Evolutionary conservation across 768 basidiomycete species (phyloP).

Genomic region (Suillus tomentosus): DNA sequence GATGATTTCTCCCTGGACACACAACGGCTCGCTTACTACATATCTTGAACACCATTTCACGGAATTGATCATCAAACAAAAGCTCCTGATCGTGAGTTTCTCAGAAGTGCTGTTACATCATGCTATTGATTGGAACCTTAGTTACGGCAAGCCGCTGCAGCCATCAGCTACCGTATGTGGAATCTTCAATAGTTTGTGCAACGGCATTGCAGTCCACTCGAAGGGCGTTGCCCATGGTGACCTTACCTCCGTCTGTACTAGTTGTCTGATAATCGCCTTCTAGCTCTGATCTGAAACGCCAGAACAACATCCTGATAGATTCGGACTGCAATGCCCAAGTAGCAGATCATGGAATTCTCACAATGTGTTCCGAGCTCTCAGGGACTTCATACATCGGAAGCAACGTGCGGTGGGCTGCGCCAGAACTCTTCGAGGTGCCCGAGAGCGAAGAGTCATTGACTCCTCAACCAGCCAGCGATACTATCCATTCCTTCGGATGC

Average conservation of each 20-base stretch:
- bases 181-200: background rate
- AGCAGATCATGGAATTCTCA: slow-evolving; percentile 40
- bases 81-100: slow-evolving; percentile 20
- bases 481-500: slow-evolving; percentile 34
- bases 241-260: slow-evolving; percentile 40
- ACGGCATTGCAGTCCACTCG: slow-evolving; percentile 12
- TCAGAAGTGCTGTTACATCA: background rate
- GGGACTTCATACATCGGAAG: slow-evolving; percentile 20
- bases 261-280: background rate
- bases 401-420: slow-evolving; percentile 46
- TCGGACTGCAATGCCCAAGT: slow-evolving; percentile 32
- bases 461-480: slow-evolving; percentile 13
- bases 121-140: too few relatives aligned
- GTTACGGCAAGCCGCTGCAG: too few relatives aligned
- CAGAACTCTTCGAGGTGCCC: slow-evolving; percentile 36
- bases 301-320: slow-evolving; percentile 41
- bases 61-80: slow-evolving; percentile 7
- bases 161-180: slow-evolving; percentile 16
- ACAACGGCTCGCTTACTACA: slow-evolving; percentile 28
- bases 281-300: background rate
- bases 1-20: slow-evolving; percentile 38
- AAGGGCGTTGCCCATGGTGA: slow-evolving; percentile 45
- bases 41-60: slow-evolving; percentile 23
- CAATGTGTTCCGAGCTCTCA: slow-evolving; percentile 27
- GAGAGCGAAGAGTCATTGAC: slow-evolving; percentile 12